Base-by-base conservation (phyloP, 1,139 yeast genomes). In the Torulaspora pretoriensis region DNA sequence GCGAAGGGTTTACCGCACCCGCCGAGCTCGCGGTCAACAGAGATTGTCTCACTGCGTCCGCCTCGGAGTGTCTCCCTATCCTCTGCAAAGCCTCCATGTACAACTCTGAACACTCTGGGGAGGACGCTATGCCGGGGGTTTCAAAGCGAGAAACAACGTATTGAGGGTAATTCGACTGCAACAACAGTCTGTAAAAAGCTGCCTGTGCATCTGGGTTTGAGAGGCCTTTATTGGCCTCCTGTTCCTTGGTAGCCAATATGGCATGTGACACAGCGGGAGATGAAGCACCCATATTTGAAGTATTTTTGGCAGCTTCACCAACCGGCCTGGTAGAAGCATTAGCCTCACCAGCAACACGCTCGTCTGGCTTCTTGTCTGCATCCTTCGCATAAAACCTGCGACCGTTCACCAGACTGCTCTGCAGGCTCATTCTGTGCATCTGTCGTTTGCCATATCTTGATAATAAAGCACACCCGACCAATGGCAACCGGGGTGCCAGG, bases 61-160 rank as follows among this genome's bases (percentile, higher is more conserved):
- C 95, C 65, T 85, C 86, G 35, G 80, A 84, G 54, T 74, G 73
- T 55, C 87, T 83, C 34, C 96, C 97, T 50, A 82, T 72, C 56
- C 79, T 79, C 55, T 78, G 79, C 56, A 92, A 72, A 1, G 97
- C 97, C 47, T 84, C 87, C 47, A 80, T 71, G 64, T 92, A 92
- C 39, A 86, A 69, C 49, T 74, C 75, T 44, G 89, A 80, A 67
- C 97, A 84, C 53, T 85, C 95, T 1, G 79, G 74, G 47, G 84
- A 81, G 16, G 82, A 71, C 8, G 95, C 94, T 43, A 92, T 87
- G 7, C 96, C 96, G 0, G 94, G 84, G 4, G 95, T 83, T 64
- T 92, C 97, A 65, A 78, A 94, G 48, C 99, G 77, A 46, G 94
- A 84, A 7, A 89, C 89, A 6, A 92, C 96, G 45, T 92, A 81